Conservation (phyloP, 495 filamentous ascomycete genomes). For the Talaromyces proteolyticus region DNA sequence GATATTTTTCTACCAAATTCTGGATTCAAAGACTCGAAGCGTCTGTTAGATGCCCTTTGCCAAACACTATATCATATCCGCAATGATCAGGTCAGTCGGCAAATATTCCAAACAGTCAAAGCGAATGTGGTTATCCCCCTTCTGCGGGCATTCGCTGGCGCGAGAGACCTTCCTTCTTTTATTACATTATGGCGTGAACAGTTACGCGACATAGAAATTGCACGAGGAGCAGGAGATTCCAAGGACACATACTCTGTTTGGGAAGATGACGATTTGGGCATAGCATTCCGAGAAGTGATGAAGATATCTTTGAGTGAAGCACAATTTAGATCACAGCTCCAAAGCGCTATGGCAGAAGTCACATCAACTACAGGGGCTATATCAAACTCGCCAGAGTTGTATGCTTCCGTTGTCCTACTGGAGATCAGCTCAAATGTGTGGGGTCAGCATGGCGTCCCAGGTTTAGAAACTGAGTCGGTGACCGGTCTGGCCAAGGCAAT, state of each 20-base stretch:
- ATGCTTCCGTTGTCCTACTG: constrained; percentile 30
- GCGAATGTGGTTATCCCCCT: constrained; percentile 48
- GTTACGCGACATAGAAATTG: constrained; percentile 41
- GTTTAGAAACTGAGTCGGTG: constrained; percentile 3
- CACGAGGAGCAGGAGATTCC: constrained; percentile 13
- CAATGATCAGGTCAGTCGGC: constrained; percentile 14
- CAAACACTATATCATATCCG: constrained; percentile 3
- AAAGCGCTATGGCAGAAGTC: constrained; percentile 21
- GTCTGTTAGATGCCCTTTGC: constrained; percentile 36
- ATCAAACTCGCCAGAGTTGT: constrained; percentile 21
- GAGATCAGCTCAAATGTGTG: constrained; percentile 28
- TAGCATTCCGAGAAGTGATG: constrained; percentile 29
- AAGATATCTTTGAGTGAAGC: constrained; percentile 26
- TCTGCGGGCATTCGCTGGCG: constrained; percentile 54
- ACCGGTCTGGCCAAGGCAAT: constrained; percentile 13
- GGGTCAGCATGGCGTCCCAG: constrained; percentile 3
- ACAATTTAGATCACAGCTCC: constrained; percentile 27
- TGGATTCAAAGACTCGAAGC: constrained; percentile 31
- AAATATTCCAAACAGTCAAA: constrained; percentile 27
- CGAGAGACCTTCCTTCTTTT: constrained; percentile 62
- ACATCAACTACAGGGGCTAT: constrained; percentile 24
- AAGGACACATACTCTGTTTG: constrained; percentile 38
- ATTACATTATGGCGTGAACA: constrained; percentile 60
- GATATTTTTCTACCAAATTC: constrained; percentile 62
- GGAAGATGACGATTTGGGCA: constrained; percentile 56